These are phyloP conservation scores for Penicillium expansum DNA, from an alignment of 2,329 filamentous ascomycete species.

Conservation along the genomic window DNA sequence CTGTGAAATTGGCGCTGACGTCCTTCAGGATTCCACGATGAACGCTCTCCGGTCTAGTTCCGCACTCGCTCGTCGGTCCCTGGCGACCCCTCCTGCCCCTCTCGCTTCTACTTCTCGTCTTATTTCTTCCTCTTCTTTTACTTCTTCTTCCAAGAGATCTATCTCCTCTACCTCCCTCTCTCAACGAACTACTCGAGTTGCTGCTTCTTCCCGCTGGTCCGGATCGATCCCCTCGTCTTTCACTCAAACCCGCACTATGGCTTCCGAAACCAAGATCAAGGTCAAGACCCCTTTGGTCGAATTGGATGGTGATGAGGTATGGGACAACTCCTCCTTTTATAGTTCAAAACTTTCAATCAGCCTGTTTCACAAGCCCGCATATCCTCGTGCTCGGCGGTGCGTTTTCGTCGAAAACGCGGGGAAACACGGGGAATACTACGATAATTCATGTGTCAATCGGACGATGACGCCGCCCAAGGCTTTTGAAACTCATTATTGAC, in stretches of 20 bases:
- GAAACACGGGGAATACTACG: constrained; percentile 29
- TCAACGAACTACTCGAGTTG: constrained; percentile 20
- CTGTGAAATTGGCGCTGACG: constrained; percentile 18
- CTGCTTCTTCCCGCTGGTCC: constrained; percentile 32
- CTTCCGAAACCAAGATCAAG: constrained; percentile 77
- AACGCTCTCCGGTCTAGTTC: constrained; percentile 40
- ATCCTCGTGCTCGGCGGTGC: constrained; percentile 14
- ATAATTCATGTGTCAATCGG: constrained; percentile 24
- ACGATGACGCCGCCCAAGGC: background rate
- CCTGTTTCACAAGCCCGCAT: constrained; percentile 23
- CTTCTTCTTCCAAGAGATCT: constrained; percentile 28
- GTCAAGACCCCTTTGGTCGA: constrained; percentile 99
- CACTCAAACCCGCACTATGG: constrained; percentile 47
- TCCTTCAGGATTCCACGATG: constrained; percentile 26
- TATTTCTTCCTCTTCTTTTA: constrained; percentile 26
- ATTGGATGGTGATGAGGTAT: constrained; percentile 75
- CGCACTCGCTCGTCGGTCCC: constrained; percentile 38
- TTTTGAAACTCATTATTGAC: constrained; percentile 1
- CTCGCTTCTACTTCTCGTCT: constrained; percentile 30
- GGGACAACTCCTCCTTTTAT: constrained; percentile 16
- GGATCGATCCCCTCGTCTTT: constrained; percentile 28
- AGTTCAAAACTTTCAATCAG: constrained; percentile 10
- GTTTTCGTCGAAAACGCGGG: constrained; percentile 34
- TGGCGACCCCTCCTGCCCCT: constrained; percentile 31
- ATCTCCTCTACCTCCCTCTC: constrained; percentile 26